These are phyloP conservation scores for Arabis hirsuta DNA, from an alignment of 345 rosid genomes.

Conservation along the genomic window DNA sequence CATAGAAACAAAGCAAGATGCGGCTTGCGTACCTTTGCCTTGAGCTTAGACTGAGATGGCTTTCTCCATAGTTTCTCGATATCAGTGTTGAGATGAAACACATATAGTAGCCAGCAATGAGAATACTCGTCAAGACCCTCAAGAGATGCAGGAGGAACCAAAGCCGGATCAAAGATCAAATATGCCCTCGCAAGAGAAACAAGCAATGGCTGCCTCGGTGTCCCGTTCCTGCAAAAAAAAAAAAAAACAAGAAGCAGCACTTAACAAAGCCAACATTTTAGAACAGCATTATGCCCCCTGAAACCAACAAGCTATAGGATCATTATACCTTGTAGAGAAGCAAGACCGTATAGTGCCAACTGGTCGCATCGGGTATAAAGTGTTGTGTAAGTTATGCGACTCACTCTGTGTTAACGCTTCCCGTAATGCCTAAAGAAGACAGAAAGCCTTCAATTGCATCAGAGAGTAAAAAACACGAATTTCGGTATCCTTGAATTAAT, in stretches of 20 bases:
- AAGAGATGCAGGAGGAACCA: constrained; percentile 93
- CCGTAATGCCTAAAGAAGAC: constrained; percentile 62
- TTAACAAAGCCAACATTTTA: too few species aligned
- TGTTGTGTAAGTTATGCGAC: constrained; percentile 47
- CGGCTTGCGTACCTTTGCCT: constrained; percentile 68
- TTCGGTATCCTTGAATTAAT: neutral
- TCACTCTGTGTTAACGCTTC: constrained; percentile 57
- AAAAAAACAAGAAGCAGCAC: constrained; percentile 6
- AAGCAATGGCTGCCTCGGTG: constrained; percentile 90
- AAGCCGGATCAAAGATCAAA: constrained; percentile 64
- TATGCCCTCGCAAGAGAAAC: constrained; percentile 88
- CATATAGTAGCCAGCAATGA: constrained; percentile 92
- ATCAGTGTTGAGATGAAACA: constrained; percentile 92
- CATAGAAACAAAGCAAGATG: neutral
- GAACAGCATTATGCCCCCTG: neutral
- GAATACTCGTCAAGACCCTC: constrained; percentile 90
- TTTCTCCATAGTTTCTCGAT: constrained; percentile 91
- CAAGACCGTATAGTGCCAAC: constrained; percentile 80
- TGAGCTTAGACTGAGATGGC: constrained; percentile 84
- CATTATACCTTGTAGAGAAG: constrained; percentile 63
- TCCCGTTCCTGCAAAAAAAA: constrained; percentile 91
- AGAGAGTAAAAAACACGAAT: neutral
- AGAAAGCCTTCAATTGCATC: constrained; percentile 5
- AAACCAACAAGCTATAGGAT: constrained; percentile 12
- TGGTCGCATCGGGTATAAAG: constrained; percentile 74